Evolutionary conservation across 23 red algal species (phyloP), one percentile per base, ranked within the genome.

Genomic region (Cyanidiococcus yangmingshanensis): DNA sequence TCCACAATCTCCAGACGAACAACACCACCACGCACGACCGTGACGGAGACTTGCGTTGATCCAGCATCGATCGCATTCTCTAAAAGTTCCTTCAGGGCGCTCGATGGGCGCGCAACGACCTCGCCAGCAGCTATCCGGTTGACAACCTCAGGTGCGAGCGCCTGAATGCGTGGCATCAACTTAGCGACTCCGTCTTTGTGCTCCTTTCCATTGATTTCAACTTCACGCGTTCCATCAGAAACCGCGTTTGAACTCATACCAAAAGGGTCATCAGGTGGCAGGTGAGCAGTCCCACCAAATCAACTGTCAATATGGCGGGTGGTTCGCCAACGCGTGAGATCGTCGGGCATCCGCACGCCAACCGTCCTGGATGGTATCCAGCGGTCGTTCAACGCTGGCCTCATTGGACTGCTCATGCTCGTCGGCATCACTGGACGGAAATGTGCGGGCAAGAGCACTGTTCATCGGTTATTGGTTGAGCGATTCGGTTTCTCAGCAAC

Each of bases 21-120:
- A 15, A 89, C 50, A 0, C 94, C 94, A 18, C 88, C 94, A 3
- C 82, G 79, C 27, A 79, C 79, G 12, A 75, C 59, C 27, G 63
- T 74, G 1, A 98, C 82, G 30, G 76, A 54, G 54, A 98, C 79
- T n/a, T 67, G 76, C 2, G 84, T 82, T 25, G 94, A 88, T 39
- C 68, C 54, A 16, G 94, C 94, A 58, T 98, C 94, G 15, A 98
- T 67, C 40, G 83, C 87, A 75, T 98, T 98, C 71, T 98, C 94
- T 24, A 98, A 71, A 24, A 98, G 82, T 82, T 98, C 94, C 75
- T 98, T 98, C 2, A 98, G 82, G 12, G 89, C 94, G 1, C 59
- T 74, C 37, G 94, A 82, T 15, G 87, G 94, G 39, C 83, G 71
- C 32, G 82, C 74, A 51, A 98, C 82, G 29, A 90, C 87, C 85